Conservation (phyloP, 2,329 filamentous ascomycete genomes). For the Colletotrichum tamarilloi region DNA sequence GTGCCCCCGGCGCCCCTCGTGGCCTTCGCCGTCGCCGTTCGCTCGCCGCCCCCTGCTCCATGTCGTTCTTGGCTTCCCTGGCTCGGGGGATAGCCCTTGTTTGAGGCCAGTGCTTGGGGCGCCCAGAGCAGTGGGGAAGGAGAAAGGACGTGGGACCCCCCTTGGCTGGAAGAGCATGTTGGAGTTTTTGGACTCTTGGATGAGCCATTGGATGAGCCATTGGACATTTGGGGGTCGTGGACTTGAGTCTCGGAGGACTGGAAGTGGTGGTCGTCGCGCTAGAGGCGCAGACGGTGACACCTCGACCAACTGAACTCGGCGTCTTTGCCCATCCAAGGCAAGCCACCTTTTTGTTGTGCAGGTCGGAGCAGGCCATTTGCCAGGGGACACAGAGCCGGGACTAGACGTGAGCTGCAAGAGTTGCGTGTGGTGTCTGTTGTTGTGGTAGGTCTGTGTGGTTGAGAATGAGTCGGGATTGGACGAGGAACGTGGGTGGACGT, state of each 20-base stretch:
- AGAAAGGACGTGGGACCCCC: not conserved
- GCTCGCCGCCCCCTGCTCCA: slow-evolving; percentile 11
- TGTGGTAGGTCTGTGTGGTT: slow-evolving; percentile 11
- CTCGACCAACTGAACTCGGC: slow-evolving; percentile 26
- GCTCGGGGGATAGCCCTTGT: slow-evolving; percentile 30
- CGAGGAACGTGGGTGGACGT: slow-evolving; percentile 3
- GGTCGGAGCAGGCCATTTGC: not conserved
- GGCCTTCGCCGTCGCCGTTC: not conserved
- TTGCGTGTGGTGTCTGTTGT: not conserved
- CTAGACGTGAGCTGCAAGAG: not conserved
- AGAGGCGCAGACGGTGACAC: slow-evolving; percentile 7
- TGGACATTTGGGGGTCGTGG: slow-evolving; percentile 3
- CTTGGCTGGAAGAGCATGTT: not conserved
- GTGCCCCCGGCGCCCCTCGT: not conserved
- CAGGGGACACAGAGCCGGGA: slow-evolving; percentile 4
- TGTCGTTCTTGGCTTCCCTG: not conserved
- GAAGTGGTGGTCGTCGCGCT: not conserved
- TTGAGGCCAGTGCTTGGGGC: slow-evolving; percentile 31
- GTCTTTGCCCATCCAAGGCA: slow-evolving; percentile 17
- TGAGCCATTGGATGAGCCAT: not conserved
- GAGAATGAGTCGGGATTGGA: slow-evolving; percentile 9
- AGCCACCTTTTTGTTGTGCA: slow-evolving; percentile 3
- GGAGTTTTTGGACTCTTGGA: no score
- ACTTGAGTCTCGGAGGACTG: not conserved
- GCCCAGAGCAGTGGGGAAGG: slow-evolving; percentile 17